phyloP scores from a whole-genome alignment of 2,329 filamentous ascomycete genomes.

The Cercospora nicotianae region DNA sequence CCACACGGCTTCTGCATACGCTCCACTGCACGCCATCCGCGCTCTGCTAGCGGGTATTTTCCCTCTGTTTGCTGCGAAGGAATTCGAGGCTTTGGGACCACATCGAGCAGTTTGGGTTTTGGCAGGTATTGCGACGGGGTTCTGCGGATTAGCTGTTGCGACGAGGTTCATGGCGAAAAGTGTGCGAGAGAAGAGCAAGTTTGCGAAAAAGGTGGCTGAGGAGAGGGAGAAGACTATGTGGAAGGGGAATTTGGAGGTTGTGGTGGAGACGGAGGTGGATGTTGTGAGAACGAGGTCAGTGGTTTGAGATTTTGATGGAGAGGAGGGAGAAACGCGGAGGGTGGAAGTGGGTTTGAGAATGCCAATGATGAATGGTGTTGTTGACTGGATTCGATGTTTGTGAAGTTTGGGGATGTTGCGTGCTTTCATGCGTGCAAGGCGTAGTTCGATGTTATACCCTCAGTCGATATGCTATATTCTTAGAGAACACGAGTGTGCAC shows the following conservation, averaged over 20 bases:
- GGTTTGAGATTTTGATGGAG: background rate
- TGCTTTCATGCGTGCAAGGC: background rate
- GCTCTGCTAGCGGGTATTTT: constrained; percentile 43
- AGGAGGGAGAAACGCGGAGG: background rate
- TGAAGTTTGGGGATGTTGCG: background rate
- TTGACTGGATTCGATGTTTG: background rate
- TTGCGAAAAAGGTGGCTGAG: constrained; percentile 12
- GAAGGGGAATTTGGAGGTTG: background rate
- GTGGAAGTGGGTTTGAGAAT: background rate
- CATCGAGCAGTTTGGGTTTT: constrained; percentile 46
- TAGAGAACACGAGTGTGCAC: background rate
- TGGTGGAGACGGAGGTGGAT: background rate
- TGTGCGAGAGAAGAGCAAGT: constrained; percentile 17
- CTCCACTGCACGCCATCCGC: constrained; percentile 45
- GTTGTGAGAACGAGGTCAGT: background rate
- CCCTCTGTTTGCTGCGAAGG: constrained; percentile 44
- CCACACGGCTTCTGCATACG: constrained; percentile 49
- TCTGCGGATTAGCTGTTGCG: constrained; percentile 16
- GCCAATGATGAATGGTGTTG: background rate
- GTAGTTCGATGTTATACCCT: background rate
- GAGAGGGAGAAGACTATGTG: background rate
- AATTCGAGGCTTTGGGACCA: constrained; percentile 35
- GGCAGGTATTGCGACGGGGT: constrained; percentile 43
- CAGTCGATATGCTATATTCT: background rate
- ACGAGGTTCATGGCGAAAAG: constrained; percentile 13